phyloP scores from a whole-genome alignment of 352 stramenopile species.

The Pythium aphanidermatum region DNA sequence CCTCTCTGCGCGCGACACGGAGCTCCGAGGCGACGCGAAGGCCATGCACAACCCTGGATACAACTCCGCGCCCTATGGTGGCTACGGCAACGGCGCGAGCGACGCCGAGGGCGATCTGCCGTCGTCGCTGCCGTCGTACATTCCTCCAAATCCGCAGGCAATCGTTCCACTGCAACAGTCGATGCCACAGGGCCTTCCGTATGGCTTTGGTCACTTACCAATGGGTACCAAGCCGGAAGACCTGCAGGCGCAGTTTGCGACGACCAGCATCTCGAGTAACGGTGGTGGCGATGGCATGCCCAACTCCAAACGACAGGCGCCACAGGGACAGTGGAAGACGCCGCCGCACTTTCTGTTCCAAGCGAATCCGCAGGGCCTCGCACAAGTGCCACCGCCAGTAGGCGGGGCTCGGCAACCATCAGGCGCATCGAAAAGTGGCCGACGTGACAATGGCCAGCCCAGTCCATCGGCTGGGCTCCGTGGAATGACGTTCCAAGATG shows the following conservation, averaged over 20 bases:
- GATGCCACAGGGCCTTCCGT: slow-evolving; percentile 30
- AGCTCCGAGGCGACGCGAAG: not conserved
- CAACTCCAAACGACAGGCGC: slow-evolving; percentile 36
- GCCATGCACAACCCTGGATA: slow-evolving; percentile 21
- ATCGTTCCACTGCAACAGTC: slow-evolving; percentile 13
- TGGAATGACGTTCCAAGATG: slow-evolving; percentile 58
- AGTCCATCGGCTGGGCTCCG: slow-evolving; percentile 56
- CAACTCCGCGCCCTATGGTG: slow-evolving; percentile 8
- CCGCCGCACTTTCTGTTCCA: slow-evolving; percentile 52
- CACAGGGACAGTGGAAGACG: slow-evolving; percentile 57
- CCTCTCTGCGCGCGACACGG: too few relatives aligned
- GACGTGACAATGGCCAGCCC: slow-evolving; percentile 13
- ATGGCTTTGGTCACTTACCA: slow-evolving; percentile 18
- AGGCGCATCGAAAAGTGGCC: not conserved
- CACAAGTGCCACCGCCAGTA: slow-evolving; percentile 6
- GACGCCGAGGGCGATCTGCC: slow-evolving; percentile 56
- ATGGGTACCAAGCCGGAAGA: slow-evolving; percentile 22
- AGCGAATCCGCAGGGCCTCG: slow-evolving; percentile 14
- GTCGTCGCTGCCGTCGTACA: slow-evolving; percentile 70
- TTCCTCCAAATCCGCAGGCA: slow-evolving; percentile 33
- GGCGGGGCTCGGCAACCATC: not conserved
- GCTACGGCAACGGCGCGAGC: slow-evolving; percentile 6
- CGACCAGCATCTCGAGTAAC: slow-evolving; percentile 18
- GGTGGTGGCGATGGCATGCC: slow-evolving; percentile 12
- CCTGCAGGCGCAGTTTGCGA: slow-evolving; percentile 20